Percentiles rank a stretch among this genome's conserved stretches.
phyloP scores from a whole-genome alignment of 2,329 filamentous ascomycete species.

The Nemania sp. region DNA sequence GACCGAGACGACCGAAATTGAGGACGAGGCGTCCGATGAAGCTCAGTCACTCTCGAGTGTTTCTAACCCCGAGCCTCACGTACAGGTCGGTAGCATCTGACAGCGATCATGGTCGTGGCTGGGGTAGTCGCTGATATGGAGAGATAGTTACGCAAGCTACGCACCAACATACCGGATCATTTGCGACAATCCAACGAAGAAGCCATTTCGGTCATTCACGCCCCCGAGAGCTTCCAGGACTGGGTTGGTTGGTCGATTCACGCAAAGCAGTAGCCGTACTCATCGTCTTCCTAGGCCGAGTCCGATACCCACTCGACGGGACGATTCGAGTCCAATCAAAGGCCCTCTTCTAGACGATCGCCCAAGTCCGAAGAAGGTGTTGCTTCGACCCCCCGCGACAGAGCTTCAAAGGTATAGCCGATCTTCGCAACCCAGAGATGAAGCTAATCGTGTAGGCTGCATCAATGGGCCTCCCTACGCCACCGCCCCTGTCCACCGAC shows the following conservation, averaged over 20 bases:
- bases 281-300: constrained; percentile 45
- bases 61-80: constrained; percentile 44
- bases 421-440: not conserved
- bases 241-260: constrained; percentile 64
- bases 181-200: constrained; percentile 72
- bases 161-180: constrained; percentile 61
- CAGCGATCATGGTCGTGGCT: not conserved
- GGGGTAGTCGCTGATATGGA: constrained; percentile 44
- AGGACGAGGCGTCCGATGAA: constrained; percentile 73
- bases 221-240: constrained; percentile 77
- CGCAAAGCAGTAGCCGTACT: constrained; percentile 26
- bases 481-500: constrained; percentile 76
- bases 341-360: constrained; percentile 44
- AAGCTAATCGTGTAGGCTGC: constrained; percentile 36
- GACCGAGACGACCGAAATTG: constrained; percentile 82
- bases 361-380: constrained; percentile 44
- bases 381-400: constrained; percentile 43
- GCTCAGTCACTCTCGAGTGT: constrained; percentile 47
- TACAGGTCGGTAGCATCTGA: constrained; percentile 43
- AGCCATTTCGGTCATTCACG: constrained; percentile 88
- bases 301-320: constrained; percentile 46
- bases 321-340: constrained; percentile 43
- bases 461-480: constrained; percentile 55
- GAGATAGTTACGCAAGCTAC: constrained; percentile 47
- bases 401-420: constrained; percentile 44